A percentile compares a stretch with the other conserved stretches of the same genome.
phyloP scores from a whole-genome alignment of 805 yeast species.

The Saccharomycodes ludwigii region DNA sequence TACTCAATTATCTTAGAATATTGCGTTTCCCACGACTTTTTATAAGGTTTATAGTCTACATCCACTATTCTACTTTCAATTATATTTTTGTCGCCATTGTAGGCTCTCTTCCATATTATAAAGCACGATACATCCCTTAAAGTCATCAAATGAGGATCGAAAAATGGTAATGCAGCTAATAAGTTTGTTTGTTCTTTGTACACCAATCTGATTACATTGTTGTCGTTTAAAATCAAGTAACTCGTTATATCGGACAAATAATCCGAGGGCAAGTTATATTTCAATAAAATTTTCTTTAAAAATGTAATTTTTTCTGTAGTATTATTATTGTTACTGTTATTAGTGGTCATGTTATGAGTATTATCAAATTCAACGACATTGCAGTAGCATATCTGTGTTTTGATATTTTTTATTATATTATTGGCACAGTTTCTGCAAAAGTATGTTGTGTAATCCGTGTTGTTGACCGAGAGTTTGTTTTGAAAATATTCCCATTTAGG shows the following conservation, averaged over 20 bases:
- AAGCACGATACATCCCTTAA: slow-evolving; percentile 28
- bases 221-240: slow-evolving; percentile 14
- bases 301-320: too few relatives aligned
- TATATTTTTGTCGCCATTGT: background rate
- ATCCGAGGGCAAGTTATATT: slow-evolving; percentile 6
- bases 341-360: too few relatives aligned
- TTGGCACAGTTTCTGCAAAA: slow-evolving; percentile 22
- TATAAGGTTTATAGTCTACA: slow-evolving; percentile 38
- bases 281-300: slow-evolving; percentile 7
- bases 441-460: slow-evolving; percentile 2
- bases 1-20: slow-evolving; percentile 19
- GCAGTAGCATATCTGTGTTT: slow-evolving; percentile 12
- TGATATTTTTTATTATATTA: slow-evolving; percentile 11
- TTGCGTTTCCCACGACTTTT: slow-evolving; percentile 24
- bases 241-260: slow-evolving; percentile 9
- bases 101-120: slow-evolving; percentile 13
- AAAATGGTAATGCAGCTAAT: slow-evolving; percentile 8
- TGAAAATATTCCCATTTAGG: slow-evolving; percentile 20
- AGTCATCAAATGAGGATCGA: slow-evolving; percentile 23
- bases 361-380: slow-evolving; percentile 10
- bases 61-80: slow-evolving; percentile 29
- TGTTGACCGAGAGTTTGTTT: background rate
- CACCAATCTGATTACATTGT: slow-evolving; percentile 17
- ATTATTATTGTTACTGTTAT: too few relatives aligned
- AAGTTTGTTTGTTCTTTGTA: slow-evolving; percentile 2